Percentiles rank a stretch among this genome's conserved stretches.
Conservation (phyloP, 306 rosid species). For the Fragaria vesca region DNA sequence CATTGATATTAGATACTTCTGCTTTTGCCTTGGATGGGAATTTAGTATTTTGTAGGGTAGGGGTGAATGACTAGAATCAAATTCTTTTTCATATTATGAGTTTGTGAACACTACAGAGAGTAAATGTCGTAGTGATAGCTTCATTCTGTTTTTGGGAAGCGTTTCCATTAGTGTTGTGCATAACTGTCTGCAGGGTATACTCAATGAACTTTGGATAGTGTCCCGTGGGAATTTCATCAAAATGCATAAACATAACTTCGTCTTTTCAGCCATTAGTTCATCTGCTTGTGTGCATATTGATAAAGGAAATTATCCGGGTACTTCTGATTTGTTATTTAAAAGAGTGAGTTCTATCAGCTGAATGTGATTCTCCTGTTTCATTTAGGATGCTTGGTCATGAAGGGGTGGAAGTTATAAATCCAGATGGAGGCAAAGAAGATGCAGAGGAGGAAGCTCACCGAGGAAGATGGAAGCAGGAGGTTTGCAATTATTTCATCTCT, state of each 20-base stretch:
- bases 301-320: neutral
- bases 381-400: constrained; percentile 73
- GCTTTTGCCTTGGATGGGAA: constrained; percentile 6
- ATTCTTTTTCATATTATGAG: neutral
- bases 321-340: neutral
- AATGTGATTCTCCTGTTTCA: constrained; percentile 26
- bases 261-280: neutral
- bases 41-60: neutral
- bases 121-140: neutral
- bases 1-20: neutral
- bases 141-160: neutral
- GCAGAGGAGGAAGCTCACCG: constrained; percentile 80
- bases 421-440: constrained; percentile 92
- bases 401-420: constrained; percentile 92
- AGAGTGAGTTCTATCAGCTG: constrained; percentile 1
- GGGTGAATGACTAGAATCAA: neutral
- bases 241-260: neutral
- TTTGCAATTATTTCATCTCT: constrained; percentile 11
- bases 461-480: constrained; percentile 98
- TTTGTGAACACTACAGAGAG: neutral
- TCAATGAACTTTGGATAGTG: neutral
- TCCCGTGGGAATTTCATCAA: neutral
- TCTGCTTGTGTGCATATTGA: neutral
- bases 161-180: neutral
- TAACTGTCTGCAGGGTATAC: neutral